Base-by-base conservation (phyloP, 2,329 filamentous ascomycete genomes). In the Hypoxylon sp. region DNA sequence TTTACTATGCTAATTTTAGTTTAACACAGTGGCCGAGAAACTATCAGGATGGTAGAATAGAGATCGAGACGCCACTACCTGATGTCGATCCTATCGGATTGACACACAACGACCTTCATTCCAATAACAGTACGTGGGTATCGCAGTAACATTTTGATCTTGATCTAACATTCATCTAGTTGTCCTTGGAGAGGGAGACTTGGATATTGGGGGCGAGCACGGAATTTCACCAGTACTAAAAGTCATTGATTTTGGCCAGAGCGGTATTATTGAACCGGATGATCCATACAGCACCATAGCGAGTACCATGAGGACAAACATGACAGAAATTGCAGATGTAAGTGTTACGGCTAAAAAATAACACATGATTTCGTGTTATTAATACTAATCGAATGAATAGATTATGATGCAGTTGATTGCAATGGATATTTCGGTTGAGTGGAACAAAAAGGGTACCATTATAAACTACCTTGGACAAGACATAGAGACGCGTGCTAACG, bases 151-250 rank as follows among this genome's bases (percentile, higher is more conserved):
- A n/a, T n/a, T n/a, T 5, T 1, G 26, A 13, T n/a, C n/a, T 23
- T 37, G 20, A 48, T 25, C 13, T 48, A 13, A 34, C 11, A 17
- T 9, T 7, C 8, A 32, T 23, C 17, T 27, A 54, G 51, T 54
- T 17, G n/a, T 54, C 15, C 20, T 48, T 11, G 51, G n/a, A n/a
- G n/a, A n/a, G n/a, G n/a, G 44, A 26, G 51, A 54, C 13, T 40
- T 49, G 8, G 7, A 6, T 13, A 2, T n/a, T n/a, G 27, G 31
- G 11, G 51, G n/a, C n/a, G n/a, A 54, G 34, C 51, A 54, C 12
- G 5, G 0, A 21, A 31, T 49, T 17, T 30, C 51, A 20, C 51
- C 51, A 13, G 31, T 40, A 3, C 7, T 49, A 11, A 54, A 49
- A 34, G 4, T 54, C 3, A 54, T 54, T 21, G 51, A 54, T 26